Percentiles rank a stretch among this genome's conserved stretches.
phyloP scores from a whole-genome alignment of 768 basidiomycete genomes.

The Agrocybe praecox region DNA sequence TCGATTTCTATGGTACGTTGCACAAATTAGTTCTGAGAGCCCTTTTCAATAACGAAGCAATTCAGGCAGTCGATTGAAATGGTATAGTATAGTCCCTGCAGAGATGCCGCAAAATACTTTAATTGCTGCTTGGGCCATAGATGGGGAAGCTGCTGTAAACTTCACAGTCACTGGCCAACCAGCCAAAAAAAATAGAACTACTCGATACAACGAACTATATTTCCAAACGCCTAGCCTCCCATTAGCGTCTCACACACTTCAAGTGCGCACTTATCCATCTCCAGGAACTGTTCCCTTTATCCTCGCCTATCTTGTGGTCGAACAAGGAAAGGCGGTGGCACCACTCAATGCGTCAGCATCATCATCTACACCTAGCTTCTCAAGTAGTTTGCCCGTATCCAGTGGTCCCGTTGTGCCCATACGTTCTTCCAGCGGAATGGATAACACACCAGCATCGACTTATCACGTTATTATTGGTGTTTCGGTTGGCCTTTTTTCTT shows the following conservation, averaged over 20 bases:
- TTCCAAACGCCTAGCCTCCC: neutral
- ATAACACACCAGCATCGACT: neutral
- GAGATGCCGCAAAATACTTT: neutral
- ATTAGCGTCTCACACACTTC: neutral
- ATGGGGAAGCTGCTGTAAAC: neutral
- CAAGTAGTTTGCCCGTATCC: no score
- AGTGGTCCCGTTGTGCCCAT: no score
- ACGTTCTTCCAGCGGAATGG: no score
- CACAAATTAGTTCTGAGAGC: neutral
- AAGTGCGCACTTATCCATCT: neutral
- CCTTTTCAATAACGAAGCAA: neutral
- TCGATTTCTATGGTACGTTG: neutral
- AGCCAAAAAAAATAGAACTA: neutral
- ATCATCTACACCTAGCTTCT: neutral
- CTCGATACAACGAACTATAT: neutral
- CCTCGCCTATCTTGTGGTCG: neutral
- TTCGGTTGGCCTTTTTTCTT: neutral
- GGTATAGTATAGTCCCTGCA: neutral
- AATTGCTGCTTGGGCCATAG: neutral
- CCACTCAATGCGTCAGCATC: neutral
- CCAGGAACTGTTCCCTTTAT: neutral
- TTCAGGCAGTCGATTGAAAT: neutral
- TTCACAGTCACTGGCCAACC: neutral
- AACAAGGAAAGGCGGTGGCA: neutral
- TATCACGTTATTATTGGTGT: neutral